Evolutionary conservation across 192 early-diverging fungal species (phyloP), one percentile per base, ranked within the genome.

Genomic region (Coemansia sp.): DNA sequence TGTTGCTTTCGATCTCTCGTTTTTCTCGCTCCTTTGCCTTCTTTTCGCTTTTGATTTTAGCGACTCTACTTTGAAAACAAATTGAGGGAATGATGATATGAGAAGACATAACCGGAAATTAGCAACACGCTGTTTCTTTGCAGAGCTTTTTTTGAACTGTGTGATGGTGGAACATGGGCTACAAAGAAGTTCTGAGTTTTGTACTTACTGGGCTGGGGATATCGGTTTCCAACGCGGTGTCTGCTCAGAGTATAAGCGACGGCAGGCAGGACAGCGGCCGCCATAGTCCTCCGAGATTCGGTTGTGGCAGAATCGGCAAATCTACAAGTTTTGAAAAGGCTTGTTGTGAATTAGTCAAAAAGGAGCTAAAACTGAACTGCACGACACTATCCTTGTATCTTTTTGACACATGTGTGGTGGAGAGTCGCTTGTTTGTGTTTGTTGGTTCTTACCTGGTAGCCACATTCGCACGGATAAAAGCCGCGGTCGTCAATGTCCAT

Each of bases 261-360:
- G 82, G 59, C 97, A 99, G 15, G 97, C 97, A 19, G 97, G 97
- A 60, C 97, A 99, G 17, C 89, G 85, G 13, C 90, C 89, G 70
- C 93, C 96, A 56, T 91, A 82, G 70, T 94, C 85, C 46, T 96
- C 89, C 62, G 93, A 93, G 70, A 99, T 96, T 69, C 93, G 94
- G 67, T 99, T 90, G 89, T 94, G 98, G 62, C 97, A 99, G 72
- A 99, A 99, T 11, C 95, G 87, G 73, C 97, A 99, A 66, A 99
- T 94, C 94, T 98, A 79, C 25, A 62, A 27, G n/a, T n/a, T 38
- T 52, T 33, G 47, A 27, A 30, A 61, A 55, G 33, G 39, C 22
- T 6, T 43, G 50, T 46, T 59, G 18, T 30, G 27, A 30, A 30
- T 30, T 30, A 30, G 27, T 30, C 27, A 30, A 46, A 18, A 46